phyloP scores from a whole-genome alignment of 2,329 filamentous ascomycete species.

The Macrophomina pseudophaseolina region DNA sequence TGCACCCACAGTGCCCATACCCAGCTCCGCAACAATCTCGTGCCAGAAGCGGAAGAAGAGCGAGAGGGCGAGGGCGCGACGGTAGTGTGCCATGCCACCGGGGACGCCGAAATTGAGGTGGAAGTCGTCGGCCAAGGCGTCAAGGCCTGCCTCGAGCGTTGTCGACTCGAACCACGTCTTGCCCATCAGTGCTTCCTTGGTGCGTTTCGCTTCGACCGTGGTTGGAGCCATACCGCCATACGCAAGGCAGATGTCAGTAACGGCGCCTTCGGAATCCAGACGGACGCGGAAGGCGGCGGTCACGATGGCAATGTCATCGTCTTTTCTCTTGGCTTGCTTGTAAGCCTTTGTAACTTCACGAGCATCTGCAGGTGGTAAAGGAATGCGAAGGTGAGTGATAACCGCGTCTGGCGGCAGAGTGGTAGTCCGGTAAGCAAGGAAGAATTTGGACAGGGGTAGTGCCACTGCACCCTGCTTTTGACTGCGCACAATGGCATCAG shows the following conservation, averaged over 20 bases:
- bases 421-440: conserved; percentile 85
- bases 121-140: conserved; percentile 81
- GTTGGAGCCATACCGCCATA: conserved; percentile 95
- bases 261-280: conserved; percentile 68
- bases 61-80: conserved; percentile 83
- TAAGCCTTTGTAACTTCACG: conserved; percentile 86
- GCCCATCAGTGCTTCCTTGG: conserved; percentile 73
- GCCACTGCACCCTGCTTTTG: conserved; percentile 64
- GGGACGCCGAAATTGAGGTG: conserved; percentile 85
- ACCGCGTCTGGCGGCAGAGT: conserved; percentile 78
- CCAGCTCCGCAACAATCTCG: conserved; percentile 72
- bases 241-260: conserved; percentile 76
- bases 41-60: conserved; percentile 99
- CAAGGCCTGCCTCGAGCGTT: conserved; percentile 85
- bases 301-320: conserved; percentile 97
- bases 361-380: conserved; percentile 66
- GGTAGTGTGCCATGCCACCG: conserved; percentile 94
- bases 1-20: conserved; percentile 62
- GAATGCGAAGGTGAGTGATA: conserved; percentile 82
- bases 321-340: conserved; percentile 94
- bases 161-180: conserved; percentile 78
- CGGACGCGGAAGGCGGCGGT: conserved; percentile 80
- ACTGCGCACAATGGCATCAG: conserved; percentile 76
- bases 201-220: conserved; percentile 78
- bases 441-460: conserved; percentile 80